Conservation (phyloP, 768 basidiomycete species). For the Phylloporus sp. region DNA sequence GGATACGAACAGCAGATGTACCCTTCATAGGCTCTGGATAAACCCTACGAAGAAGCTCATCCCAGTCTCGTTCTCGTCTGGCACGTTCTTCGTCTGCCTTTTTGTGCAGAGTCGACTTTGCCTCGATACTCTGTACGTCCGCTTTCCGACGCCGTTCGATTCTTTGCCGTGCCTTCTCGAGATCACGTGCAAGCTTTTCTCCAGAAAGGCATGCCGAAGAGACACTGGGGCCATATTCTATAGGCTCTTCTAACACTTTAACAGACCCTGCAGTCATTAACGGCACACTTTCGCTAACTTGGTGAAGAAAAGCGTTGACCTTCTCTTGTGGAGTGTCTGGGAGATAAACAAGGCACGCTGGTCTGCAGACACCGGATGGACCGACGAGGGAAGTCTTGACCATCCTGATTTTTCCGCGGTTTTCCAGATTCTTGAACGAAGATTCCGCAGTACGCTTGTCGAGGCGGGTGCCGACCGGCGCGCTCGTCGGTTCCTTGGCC, state of each 20-base stretch:
- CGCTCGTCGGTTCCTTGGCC: conserved; percentile 66
- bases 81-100: conserved; percentile 60
- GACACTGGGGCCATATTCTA: conserved; percentile 50
- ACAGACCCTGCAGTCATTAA: conserved; percentile 31
- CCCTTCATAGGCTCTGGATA: conserved; percentile 51
- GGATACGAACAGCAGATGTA: conserved; percentile 46
- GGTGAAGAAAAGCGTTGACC: conserved; percentile 54
- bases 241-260: conserved; percentile 48
- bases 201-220: conserved; percentile 30
- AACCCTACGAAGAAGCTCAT: conserved; percentile 45
- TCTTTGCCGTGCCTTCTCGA: conserved; percentile 40
- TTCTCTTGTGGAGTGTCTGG: conserved; percentile 49
- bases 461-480: conserved; percentile 58
- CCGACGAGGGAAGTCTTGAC: conserved; percentile 60
- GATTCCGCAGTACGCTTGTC: conserved; percentile 69
- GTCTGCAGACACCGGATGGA: conserved; percentile 53
- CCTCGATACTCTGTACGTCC: conserved; percentile 36
- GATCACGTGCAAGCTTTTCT: conserved; percentile 36
- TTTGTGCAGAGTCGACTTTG: conserved; percentile 49
- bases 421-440: conserved; percentile 58
- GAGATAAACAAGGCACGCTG: conserved; percentile 61
- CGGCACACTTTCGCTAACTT: conserved; percentile 39
- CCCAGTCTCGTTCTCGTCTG: conserved; percentile 65
- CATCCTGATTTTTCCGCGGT: conserved; percentile 62
- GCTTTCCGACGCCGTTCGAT: conserved; percentile 28